phyloP scores from a whole-genome alignment of 2,329 filamentous ascomycete species.

The Aspergillus flavus region DNA sequence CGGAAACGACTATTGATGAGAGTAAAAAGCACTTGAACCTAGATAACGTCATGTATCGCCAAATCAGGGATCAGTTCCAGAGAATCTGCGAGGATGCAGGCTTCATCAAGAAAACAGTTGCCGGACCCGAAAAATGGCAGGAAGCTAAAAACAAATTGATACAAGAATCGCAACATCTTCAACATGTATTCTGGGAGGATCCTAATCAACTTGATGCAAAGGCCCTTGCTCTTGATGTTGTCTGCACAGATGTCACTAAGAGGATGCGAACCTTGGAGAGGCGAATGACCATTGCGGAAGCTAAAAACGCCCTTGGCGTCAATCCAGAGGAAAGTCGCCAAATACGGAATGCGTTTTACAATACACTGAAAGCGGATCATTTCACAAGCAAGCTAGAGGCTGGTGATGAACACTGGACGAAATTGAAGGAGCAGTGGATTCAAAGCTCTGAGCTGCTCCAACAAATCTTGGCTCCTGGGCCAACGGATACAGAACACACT shows the following conservation, averaged over 20 bases:
- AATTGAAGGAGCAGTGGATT: conserved; percentile 70
- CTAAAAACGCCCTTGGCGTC: conserved; percentile 70
- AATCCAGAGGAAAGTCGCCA: conserved; percentile 69
- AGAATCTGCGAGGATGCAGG: conserved; percentile 68
- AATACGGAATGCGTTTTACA: conserved; percentile 67
- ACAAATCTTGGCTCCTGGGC: conserved; percentile 55
- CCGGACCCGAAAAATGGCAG: conserved; percentile 74
- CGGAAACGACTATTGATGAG: conserved; percentile 80
- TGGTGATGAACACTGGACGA: conserved; percentile 70
- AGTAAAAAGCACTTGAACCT: conserved; percentile 70
- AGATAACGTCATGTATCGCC: conserved; percentile 64
- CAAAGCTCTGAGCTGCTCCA: conserved; percentile 59
- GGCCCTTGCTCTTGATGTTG: conserved; percentile 72
- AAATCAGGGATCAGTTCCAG: conserved; percentile 68
- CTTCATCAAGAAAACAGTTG: conserved; percentile 75
- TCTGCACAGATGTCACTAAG: conserved; percentile 82
- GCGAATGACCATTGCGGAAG: conserved; percentile 72
- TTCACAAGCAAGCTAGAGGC: conserved; percentile 75
- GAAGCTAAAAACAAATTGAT: conserved; percentile 69
- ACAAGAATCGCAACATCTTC: conserved; percentile 65
- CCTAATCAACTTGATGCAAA: conserved; percentile 63
- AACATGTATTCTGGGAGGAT: conserved; percentile 61
- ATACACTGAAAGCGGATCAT: conserved; percentile 64
- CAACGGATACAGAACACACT: conserved; percentile 55
- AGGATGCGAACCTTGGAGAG: conserved; percentile 67